Conservation (phyloP, 2,329 filamentous ascomycete genomes). For the Ciborinia camelliae region DNA sequence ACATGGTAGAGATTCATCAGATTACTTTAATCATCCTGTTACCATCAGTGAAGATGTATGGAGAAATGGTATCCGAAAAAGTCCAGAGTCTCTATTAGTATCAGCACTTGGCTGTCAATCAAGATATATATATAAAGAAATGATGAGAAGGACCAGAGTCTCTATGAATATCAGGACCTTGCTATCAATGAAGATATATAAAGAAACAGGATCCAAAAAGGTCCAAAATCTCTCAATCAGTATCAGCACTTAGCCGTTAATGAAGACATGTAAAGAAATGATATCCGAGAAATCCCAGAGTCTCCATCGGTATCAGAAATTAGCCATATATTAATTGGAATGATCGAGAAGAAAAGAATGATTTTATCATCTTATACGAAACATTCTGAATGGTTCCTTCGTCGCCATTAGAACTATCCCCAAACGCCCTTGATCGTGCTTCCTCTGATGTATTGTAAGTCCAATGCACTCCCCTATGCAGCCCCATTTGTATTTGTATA, state of each 20-base stretch:
- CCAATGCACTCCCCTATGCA: background rate
- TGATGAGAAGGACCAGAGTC: background rate
- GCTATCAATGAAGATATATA: background rate
- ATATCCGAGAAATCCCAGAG: background rate
- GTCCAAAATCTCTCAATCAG: background rate
- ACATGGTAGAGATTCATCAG: background rate
- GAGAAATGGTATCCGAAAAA: background rate
- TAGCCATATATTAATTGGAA: background rate
- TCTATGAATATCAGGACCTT: background rate
- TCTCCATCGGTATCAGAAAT: background rate
- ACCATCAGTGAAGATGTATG: background rate
- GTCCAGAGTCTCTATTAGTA: background rate
- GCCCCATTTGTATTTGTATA: background rate
- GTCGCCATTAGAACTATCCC: background rate
- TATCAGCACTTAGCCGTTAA: background rate
- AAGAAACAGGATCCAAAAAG: background rate
- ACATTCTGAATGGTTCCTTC: background rate
- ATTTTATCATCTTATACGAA: background rate
- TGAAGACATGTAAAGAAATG: background rate
- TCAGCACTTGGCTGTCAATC: background rate
- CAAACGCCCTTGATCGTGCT: background rate
- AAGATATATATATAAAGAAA: background rate
- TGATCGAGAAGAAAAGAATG: background rate
- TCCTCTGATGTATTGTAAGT: background rate
- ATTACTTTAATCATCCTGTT: background rate